Evolutionary conservation across 1,284 basidiomycete genomes (phyloP).

Genomic region (Veloporphyrellus conicus): DNA sequence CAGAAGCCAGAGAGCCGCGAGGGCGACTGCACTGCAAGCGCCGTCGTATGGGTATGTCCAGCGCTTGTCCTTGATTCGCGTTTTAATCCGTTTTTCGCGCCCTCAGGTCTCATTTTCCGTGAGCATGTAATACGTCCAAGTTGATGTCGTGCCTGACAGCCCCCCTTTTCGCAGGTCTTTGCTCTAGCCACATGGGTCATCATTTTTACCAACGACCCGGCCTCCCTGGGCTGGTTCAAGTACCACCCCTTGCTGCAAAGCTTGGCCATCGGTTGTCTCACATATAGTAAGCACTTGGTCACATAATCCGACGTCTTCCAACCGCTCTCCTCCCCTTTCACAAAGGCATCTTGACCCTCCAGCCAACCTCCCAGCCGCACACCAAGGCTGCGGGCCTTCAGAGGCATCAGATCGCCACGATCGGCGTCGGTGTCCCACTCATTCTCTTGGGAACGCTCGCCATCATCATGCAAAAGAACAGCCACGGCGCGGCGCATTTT

Average conservation of each 20-base stretch:
- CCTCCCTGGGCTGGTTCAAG: constrained; percentile 54
- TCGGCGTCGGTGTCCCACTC: constrained; percentile 50
- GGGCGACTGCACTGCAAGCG: constrained; percentile 20
- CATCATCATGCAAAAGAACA: constrained; percentile 53
- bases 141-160: constrained; percentile 15
- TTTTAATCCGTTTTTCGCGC: not conserved
- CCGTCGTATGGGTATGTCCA: constrained; percentile 20
- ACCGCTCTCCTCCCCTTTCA: not conserved
- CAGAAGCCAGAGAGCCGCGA: constrained; percentile 22
- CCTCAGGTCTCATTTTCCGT: constrained; percentile 22
- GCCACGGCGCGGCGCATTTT: constrained; percentile 49
- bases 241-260: constrained; percentile 63
- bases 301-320: too few relatives aligned
- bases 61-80: not conserved
- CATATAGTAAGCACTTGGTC: constrained; percentile 47
- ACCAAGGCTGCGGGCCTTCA: constrained; percentile 62
- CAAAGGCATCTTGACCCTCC: constrained; percentile 68
- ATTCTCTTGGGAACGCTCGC: constrained; percentile 52
- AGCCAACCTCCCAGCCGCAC: constrained; percentile 63
- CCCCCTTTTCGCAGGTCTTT: constrained; percentile 38
- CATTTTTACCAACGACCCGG: constrained; percentile 48
- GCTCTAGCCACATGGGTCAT: constrained; percentile 50
- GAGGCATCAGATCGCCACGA: constrained; percentile 59
- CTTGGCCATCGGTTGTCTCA: constrained; percentile 50
- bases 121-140: too few relatives aligned